Evolutionary conservation across 495 filamentous ascomycete species (phyloP), one percentile per base, ranked within the genome.

Genomic region (Aspergillus conjunctus): DNA sequence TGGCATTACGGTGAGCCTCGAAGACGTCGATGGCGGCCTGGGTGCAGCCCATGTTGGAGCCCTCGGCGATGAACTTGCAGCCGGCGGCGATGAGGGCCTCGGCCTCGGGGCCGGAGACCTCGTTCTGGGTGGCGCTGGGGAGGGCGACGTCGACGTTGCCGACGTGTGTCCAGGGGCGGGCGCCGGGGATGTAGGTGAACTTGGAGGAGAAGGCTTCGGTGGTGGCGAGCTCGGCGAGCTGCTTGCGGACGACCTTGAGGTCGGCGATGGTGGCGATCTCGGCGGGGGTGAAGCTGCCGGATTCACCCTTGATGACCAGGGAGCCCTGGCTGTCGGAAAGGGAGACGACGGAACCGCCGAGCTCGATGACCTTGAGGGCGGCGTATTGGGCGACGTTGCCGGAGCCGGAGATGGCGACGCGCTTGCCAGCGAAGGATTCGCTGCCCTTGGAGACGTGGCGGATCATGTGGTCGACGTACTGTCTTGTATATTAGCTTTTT

Each of bases 321-420:
- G 86, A 75, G 62, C 94, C 94, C 81, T 91, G 88, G 73, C 86
- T 90, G 83, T 98, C 94, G 65, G 93, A 97, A 61, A 98, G 89
- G 18, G 94, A 96, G 71, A 97, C 81, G 59, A 98, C 89, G 59
- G 83, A 94, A 55, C 88, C 94, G 64, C 94, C 94, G 62, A 97
- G 91, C 82, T 98, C 93, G 71, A 97, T 92, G 76, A 85, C 88
- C 82, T 98, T 98, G 61, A 98, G 88, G 9, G 94, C 94, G 18
- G 94, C 92, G 82, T 93, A 98, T 82, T 98, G 94, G 51, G 94
- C 94, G 52, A 98, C 94, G 80, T 98, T 98, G 59, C 94, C 94
- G 62, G 94, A 98, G 56, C 94, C 94, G 45, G 94, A 97, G 79
- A 98, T 89, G 72, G 93, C 91, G 58, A 98, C 94, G 46, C 87